Conservation (phyloP, 2,329 filamentous ascomycete genomes). For the Alternaria burnsii region DNA sequence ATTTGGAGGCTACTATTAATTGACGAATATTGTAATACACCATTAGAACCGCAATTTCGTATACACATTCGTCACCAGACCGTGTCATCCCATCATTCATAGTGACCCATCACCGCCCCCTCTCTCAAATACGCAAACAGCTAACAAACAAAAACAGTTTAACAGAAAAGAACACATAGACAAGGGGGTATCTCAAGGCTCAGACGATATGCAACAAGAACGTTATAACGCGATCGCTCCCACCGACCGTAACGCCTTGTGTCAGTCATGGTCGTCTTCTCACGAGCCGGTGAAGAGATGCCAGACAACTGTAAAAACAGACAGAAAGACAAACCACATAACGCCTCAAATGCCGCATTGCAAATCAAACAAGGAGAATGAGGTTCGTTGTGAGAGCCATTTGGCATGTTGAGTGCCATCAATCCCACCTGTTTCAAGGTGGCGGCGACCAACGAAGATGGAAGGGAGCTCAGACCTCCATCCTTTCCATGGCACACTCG, state of each 20-base stretch:
- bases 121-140: slow-evolving; percentile 1
- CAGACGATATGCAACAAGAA: slow-evolving; percentile 24
- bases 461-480: slow-evolving; percentile 56
- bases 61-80: neutral
- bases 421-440: neutral
- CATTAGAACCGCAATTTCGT: neutral
- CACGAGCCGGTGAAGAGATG: slow-evolving; percentile 27
- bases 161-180: slow-evolving; percentile 9
- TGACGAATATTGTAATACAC: neutral
- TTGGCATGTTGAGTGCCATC: slow-evolving; percentile 4
- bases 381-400: neutral
- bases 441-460: neutral
- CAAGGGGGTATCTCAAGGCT: slow-evolving; percentile 33
- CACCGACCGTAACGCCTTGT: slow-evolving; percentile 34
- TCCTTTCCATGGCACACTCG: slow-evolving; percentile 62
- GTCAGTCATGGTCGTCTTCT: slow-evolving; percentile 28
- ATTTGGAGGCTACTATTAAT: neutral
- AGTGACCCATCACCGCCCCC: neutral
- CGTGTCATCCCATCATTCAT: neutral
- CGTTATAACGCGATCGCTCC: slow-evolving; percentile 30
- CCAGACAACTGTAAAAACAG: slow-evolving; percentile 2
- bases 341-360: slow-evolving; percentile 6
- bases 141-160: neutral
- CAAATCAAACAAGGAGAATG: neutral
- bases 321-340: neutral